Base-by-base conservation (phyloP, 2,329 filamentous ascomycete species). In the Penicillium digitatum region DNA sequence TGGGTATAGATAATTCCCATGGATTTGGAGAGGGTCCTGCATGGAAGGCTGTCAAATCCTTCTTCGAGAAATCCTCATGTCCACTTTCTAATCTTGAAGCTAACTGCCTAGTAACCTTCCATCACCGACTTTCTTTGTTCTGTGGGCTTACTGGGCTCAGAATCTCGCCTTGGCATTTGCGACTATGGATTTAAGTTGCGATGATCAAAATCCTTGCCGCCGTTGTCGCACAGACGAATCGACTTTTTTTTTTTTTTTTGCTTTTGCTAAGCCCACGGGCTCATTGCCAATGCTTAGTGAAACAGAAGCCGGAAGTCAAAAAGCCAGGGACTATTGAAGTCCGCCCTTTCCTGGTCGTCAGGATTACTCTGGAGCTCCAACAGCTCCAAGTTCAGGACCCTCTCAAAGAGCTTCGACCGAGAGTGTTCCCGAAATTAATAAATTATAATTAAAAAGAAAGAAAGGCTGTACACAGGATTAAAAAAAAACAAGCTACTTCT, bases 201-300 rank as follows among this genome's bases (percentile, higher is more conserved):
- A 42, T 48, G 38, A 27, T 18, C 38, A 10, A 43, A 39, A 43
- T 34, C 44, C 52, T 52, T 54, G 51, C 54, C 55, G 57, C 65
- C 62, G 64, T 67, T 66, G 56, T 64, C 58, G 65, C 66, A 68
- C 65, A 65, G 66, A 66, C 66, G 32, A 49, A 48, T 48, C 44
- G 42, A 45, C 47, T 48, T 45, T 31, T 29, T 31, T 31, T 48
- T 45, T 31, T 29, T 31, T 31, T 22, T 54, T 49, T 35, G 37
- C 44, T 49, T 49, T 54, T 29, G 10, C 16, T 22, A 48, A 38
- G 38, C 26, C 50, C 56, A 61, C 54, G 57, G 57, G 48, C 45
- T 55, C 50, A 20, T 39, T 14, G 20, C 24, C 27, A 51, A 34
- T 35, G 26, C 44, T 46, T 27, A 10, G 18, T 16, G 29, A 55